Conservation (phyloP, 305 asterid species). For the Fraxinus nigra region DNA sequence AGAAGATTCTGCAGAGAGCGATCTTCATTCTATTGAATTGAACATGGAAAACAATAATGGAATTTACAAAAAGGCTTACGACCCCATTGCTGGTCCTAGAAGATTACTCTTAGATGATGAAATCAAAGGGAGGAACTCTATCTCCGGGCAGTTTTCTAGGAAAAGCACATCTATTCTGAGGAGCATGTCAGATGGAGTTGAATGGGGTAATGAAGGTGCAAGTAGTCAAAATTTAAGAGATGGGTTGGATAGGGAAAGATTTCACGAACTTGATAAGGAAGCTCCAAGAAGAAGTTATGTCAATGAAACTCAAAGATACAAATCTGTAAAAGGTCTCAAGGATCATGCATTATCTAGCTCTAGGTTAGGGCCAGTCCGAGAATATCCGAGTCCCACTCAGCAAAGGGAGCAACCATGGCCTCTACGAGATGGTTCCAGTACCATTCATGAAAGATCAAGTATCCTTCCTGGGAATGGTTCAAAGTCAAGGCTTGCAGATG, state of each 20-base stretch:
- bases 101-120: conserved; percentile 36
- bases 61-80: conserved; percentile 39
- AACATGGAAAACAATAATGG: conserved; percentile 37
- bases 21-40: conserved; percentile 64
- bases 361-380: conserved; percentile 37
- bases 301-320: conserved; percentile 48
- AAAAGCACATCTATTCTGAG: conserved; percentile 47
- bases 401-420: conserved; percentile 50
- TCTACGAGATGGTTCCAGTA: conserved; percentile 34
- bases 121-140: conserved; percentile 42
- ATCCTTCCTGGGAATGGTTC: conserved; percentile 30
- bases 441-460: conserved; percentile 34
- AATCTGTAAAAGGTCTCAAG: conserved; percentile 48
- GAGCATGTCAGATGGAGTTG: conserved; percentile 60
- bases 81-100: conserved; percentile 29
- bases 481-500: conserved; percentile 53
- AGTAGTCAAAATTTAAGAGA: conserved; percentile 31
- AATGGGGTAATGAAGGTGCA: conserved; percentile 42
- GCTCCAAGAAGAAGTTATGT: conserved; percentile 46
- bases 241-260: conserved; percentile 32
- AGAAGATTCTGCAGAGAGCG: conserved; percentile 61
- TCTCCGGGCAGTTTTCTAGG: conserved; percentile 42
- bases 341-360: conserved; percentile 45
- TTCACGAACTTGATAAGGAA: conserved; percentile 47
- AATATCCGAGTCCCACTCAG: conserved; percentile 39